Percentiles rank a stretch among this genome's conserved stretches.
Evolutionary conservation across 495 filamentous ascomycete species (phyloP).

Genomic region (Xylaria scruposa): DNA sequence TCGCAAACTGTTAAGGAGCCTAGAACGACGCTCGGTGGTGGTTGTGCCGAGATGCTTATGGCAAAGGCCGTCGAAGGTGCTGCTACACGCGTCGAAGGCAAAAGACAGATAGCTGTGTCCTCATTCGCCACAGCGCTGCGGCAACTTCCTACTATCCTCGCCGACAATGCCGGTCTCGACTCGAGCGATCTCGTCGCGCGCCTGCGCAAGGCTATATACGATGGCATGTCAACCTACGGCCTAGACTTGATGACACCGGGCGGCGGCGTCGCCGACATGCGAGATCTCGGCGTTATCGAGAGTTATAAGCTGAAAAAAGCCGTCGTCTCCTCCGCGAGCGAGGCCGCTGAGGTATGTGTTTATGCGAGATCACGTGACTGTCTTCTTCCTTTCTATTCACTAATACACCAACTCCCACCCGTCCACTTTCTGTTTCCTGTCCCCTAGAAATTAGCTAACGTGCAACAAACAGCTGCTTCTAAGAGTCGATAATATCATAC

Average conservation of each 20-base stretch:
- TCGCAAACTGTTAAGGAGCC: conserved; percentile 97
- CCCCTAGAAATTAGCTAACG: conserved; percentile 17
- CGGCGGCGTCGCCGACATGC: conserved; percentile 95
- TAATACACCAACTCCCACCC: background rate
- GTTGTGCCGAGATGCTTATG: conserved; percentile 99
- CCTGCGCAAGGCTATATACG: conserved; percentile 90
- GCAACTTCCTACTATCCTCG: conserved; percentile 94
- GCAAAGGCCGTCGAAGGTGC: conserved; percentile 95
- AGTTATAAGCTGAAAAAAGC: conserved; percentile 98
- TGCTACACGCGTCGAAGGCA: conserved; percentile 91
- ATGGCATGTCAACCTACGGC: conserved; percentile 89
- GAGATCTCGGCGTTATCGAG: conserved; percentile 93
- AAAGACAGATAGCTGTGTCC: conserved; percentile 93
- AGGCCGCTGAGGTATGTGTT: conserved; percentile 87
- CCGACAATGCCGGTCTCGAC: conserved; percentile 96
- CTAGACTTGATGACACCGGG: conserved; percentile 88
- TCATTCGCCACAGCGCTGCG: conserved; percentile 86
- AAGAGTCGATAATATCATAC: conserved; percentile 87
- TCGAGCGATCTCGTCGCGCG: conserved; percentile 92
- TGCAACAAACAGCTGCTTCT: conserved; percentile 65
- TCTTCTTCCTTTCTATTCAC: background rate
- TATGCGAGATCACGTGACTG: background rate
- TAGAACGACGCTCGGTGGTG: conserved; percentile 90
- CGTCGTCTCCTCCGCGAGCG: conserved; percentile 91
- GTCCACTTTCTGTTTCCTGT: background rate